Conservation (phyloP, 768 basidiomycete species). For the Tulasnella sp. region DNA sequence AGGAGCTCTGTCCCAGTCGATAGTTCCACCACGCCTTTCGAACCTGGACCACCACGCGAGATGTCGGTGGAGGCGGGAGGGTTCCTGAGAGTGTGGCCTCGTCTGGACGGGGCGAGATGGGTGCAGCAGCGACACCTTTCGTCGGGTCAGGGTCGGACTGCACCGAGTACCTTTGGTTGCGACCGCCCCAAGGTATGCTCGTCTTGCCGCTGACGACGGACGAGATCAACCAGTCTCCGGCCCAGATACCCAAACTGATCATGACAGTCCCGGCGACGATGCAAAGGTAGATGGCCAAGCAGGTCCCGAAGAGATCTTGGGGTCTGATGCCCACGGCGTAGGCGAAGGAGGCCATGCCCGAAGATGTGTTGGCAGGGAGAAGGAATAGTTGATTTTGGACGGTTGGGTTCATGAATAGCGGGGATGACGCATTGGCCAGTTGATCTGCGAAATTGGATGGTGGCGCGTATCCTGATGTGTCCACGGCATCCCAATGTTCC, state of each 20-base stretch:
- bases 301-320: conserved; percentile 70
- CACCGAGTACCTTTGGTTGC: conserved; percentile 20
- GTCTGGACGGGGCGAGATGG: conserved; percentile 19
- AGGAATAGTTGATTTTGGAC: conserved; percentile 61
- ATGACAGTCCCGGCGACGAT: conserved; percentile 63
- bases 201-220: conserved; percentile 25
- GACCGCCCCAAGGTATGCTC: conserved; percentile 26
- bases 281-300: conserved; percentile 70
- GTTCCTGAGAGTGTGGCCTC: conserved; percentile 24
- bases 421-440: conserved; percentile 54
- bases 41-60: neutral
- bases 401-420: conserved; percentile 60
- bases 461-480: conserved; percentile 45
- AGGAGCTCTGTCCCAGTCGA: conserved; percentile 49
- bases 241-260: conserved; percentile 61
- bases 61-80: conserved; percentile 3
- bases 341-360: conserved; percentile 74
- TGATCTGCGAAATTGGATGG: conserved; percentile 65
- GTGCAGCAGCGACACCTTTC: conserved; percentile 17
- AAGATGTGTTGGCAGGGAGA: conserved; percentile 35
- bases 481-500: conserved; percentile 59
- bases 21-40: conserved; percentile 18
- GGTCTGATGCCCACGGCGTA: conserved; percentile 73
- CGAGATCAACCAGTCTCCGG: conserved; percentile 46
- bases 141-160: conserved; percentile 29